A percentile compares a stretch with the other conserved stretches of the same genome.
Evolutionary conservation across 2,329 filamentous ascomycete genomes (phyloP).

Genomic region (Fusarium tanahbumbuense): DNA sequence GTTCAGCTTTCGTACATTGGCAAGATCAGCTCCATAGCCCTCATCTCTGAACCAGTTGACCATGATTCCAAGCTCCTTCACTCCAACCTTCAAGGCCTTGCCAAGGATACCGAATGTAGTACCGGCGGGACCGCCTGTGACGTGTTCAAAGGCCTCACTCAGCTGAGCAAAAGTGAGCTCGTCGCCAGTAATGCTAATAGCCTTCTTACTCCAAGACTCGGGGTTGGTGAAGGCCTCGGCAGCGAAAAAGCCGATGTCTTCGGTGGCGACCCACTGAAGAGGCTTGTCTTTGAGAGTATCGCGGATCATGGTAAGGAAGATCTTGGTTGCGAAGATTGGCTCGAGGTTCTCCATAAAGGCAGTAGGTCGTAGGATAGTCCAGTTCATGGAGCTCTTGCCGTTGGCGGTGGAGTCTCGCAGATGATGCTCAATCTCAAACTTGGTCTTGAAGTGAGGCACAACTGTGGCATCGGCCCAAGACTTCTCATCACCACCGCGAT

Average conservation of each 20-base stretch:
- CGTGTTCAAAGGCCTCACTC: slow-evolving; percentile 14
- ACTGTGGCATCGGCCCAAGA: slow-evolving; percentile 41
- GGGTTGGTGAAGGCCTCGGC: slow-evolving; percentile 11
- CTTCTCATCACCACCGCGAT: slow-evolving; percentile 42
- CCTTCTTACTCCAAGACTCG: not conserved
- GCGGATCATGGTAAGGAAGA: slow-evolving; percentile 49
- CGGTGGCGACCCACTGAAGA: slow-evolving; percentile 27
- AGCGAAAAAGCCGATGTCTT: slow-evolving; percentile 29
- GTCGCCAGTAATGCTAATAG: slow-evolving; percentile 22
- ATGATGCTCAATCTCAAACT: slow-evolving; percentile 29
- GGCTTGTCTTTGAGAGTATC: slow-evolving; percentile 47
- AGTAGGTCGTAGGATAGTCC: slow-evolving; percentile 55
- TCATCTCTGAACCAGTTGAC: slow-evolving; percentile 32
- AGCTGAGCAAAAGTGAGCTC: slow-evolving; percentile 29
- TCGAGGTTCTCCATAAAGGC: slow-evolving; percentile 57
- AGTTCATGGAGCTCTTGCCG: slow-evolving; percentile 44
- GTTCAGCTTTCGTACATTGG: slow-evolving; percentile 21
- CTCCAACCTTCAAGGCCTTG: slow-evolving; percentile 19
- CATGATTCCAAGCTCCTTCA: slow-evolving; percentile 31
- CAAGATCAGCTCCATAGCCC: slow-evolving; percentile 26
- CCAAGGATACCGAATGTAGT: slow-evolving; percentile 26
- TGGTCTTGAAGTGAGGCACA: slow-evolving; percentile 41
- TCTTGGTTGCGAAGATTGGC: slow-evolving; percentile 46
- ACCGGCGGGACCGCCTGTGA: slow-evolving; percentile 2
- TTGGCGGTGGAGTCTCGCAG: slow-evolving; percentile 19